Evolutionary conservation across 768 basidiomycete genomes (phyloP).

Genomic region (Leccinellum luteum): DNA sequence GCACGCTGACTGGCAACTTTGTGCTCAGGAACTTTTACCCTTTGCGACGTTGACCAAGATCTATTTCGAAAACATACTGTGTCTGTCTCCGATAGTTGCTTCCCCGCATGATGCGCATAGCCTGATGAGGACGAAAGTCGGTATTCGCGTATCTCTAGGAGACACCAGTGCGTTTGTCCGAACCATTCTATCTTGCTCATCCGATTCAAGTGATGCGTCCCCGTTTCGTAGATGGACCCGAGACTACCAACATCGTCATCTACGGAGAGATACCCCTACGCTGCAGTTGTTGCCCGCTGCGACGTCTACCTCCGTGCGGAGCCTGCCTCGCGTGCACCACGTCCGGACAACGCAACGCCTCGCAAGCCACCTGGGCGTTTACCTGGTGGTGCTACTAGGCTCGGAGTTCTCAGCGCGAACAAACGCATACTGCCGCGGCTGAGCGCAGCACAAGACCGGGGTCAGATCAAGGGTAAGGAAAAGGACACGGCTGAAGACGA

Average conservation of each 20-base stretch:
- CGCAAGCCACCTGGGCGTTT: slow-evolving; percentile 54
- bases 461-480: slow-evolving; percentile 16
- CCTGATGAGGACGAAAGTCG: slow-evolving; percentile 44
- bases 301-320: slow-evolving; percentile 20
- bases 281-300: slow-evolving; percentile 9
- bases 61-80: slow-evolving; percentile 73
- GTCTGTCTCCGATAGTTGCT: slow-evolving; percentile 39
- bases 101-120: slow-evolving; percentile 21
- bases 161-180: slow-evolving; percentile 48
- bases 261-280: slow-evolving; percentile 37
- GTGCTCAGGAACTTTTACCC: slow-evolving; percentile 65
- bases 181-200: not conserved
- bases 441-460: not conserved
- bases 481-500: slow-evolving; percentile 26
- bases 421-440: slow-evolving; percentile 22
- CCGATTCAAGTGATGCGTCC: not conserved
- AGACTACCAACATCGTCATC: slow-evolving; percentile 64
- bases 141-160: slow-evolving; percentile 67
- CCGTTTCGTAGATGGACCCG: slow-evolving; percentile 53
- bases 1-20: not conserved
- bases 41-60: slow-evolving; percentile 55
- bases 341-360: slow-evolving; percentile 80
- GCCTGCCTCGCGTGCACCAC: slow-evolving; percentile 42
- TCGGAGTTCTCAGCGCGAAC: slow-evolving; percentile 18
- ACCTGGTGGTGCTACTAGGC: not conserved